Percentiles rank a stretch among this genome's conserved stretches.
phyloP scores from a whole-genome alignment of 345 rosid species.

The Arabidopsis thaliana region DNA sequence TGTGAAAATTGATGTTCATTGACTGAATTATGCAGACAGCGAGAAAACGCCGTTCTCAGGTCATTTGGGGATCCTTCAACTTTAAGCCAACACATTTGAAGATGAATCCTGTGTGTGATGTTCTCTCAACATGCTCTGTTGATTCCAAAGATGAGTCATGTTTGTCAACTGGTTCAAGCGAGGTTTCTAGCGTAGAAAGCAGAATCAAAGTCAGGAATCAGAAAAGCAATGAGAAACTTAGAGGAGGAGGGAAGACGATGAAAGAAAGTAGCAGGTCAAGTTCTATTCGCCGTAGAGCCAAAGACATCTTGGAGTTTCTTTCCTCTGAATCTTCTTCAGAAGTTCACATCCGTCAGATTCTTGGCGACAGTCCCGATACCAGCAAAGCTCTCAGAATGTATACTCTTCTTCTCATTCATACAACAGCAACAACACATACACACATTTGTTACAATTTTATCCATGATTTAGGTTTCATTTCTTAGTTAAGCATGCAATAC shows the following conservation, averaged over 20 bases:
- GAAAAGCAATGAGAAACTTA: constrained; percentile 25
- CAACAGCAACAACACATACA: not conserved
- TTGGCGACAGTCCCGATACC: constrained; percentile 95
- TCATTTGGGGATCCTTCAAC: constrained; percentile 45
- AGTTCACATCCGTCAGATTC: constrained; percentile 68
- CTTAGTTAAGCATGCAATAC: not conserved
- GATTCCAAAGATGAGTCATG: constrained; percentile 55
- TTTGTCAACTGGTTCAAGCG: constrained; percentile 66
- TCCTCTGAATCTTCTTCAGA: constrained; percentile 69
- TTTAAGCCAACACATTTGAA: constrained; percentile 19
- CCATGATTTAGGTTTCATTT: not conserved
- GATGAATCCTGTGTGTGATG: constrained; percentile 30
- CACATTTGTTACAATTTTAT: not conserved
- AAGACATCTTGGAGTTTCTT: constrained; percentile 75
- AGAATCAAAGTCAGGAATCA: constrained; percentile 44
- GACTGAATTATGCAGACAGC: constrained; percentile 49
- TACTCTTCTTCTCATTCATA: constrained; percentile 15
- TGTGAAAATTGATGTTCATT: not conserved
- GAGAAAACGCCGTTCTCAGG: constrained; percentile 60
- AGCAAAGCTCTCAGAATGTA: constrained; percentile 97
- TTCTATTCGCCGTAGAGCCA: constrained; percentile 67
- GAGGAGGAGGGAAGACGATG: constrained; percentile 28
- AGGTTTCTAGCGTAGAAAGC: constrained; percentile 44
- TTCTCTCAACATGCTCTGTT: constrained; percentile 45
- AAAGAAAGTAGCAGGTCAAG: constrained; percentile 47